phyloP scores from a whole-genome alignment of 345 rosid genomes.

The Melaleuca quinquenervia region DNA sequence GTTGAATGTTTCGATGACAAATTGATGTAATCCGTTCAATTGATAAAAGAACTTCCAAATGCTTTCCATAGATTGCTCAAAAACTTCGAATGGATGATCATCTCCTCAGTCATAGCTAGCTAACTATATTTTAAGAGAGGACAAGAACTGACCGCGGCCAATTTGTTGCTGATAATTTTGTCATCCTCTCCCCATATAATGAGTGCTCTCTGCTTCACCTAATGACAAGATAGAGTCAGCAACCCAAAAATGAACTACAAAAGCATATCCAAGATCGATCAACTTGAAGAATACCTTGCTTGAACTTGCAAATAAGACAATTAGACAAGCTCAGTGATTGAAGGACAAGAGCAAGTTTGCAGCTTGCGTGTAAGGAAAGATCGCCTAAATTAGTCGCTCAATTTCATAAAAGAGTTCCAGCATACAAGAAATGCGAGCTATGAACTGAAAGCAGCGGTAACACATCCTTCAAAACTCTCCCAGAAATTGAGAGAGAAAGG shows the following conservation, averaged over 20 bases:
- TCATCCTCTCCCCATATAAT: slow-evolving; percentile 94
- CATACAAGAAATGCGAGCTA: background rate
- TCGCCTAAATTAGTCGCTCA: background rate
- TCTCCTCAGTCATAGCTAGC: background rate
- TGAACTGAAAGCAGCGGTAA: background rate
- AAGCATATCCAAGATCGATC: background rate
- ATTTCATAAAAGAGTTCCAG: background rate
- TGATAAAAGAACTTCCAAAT: background rate
- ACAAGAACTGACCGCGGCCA: slow-evolving; percentile 52
- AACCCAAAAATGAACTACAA: background rate
- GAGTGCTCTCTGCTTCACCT: slow-evolving; percentile 71
- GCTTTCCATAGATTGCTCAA: background rate
- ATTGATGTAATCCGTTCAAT: background rate
- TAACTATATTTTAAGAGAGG: background rate
- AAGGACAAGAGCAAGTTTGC: background rate
- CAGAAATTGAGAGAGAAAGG: background rate
- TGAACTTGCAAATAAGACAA: background rate
- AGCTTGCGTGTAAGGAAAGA: background rate
- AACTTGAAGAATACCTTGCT: background rate
- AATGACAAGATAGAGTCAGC: background rate
- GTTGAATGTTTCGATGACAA: background rate
- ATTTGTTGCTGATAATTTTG: slow-evolving; percentile 59
- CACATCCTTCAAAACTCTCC: background rate
- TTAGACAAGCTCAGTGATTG: background rate
- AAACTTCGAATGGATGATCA: background rate